A percentile compares a stretch with the other conserved stretches of the same genome.
These are phyloP conservation scores for Leptomonas pyrrhocoris DNA, from an alignment of 208 protist species.

Conservation along the genomic window DNA sequence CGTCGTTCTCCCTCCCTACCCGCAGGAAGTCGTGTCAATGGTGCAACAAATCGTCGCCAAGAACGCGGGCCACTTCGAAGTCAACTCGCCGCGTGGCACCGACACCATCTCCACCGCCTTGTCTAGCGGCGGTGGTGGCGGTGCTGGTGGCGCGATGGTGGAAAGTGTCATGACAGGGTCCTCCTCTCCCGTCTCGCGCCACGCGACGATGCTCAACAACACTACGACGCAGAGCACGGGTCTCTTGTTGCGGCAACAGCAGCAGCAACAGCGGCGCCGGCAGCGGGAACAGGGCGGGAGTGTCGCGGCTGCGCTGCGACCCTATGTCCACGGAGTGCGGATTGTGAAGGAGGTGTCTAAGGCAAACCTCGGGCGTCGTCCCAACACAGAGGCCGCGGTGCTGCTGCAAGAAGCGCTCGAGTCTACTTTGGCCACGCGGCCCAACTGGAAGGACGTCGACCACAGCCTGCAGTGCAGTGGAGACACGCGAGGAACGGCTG, in stretches of 20 bases:
- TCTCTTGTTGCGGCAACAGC: constrained; percentile 29
- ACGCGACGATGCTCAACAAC: constrained; percentile 24
- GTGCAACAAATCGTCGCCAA: constrained; percentile 30
- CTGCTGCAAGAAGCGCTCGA: constrained; percentile 30
- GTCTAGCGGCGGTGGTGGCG: background rate
- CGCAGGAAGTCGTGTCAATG: constrained; percentile 30
- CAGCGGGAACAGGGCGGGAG: constrained; percentile 14
- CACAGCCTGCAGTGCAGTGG: background rate
- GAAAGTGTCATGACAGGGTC: constrained; percentile 23
- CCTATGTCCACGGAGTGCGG: constrained; percentile 27
- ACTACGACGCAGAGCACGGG: constrained; percentile 29
- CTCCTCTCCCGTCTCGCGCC: constrained; percentile 1
- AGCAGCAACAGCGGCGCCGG: constrained; percentile 33
- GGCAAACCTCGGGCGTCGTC: constrained; percentile 16
- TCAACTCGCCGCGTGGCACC: constrained; percentile 30
- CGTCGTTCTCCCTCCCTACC: constrained; percentile 22
- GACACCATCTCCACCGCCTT: constrained; percentile 25
- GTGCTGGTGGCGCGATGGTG: constrained; percentile 1
- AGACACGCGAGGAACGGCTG: background rate
- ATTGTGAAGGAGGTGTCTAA: constrained; percentile 28
- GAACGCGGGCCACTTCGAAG: constrained; percentile 35
- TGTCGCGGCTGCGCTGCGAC: constrained; percentile 11
- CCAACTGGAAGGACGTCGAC: too few species aligned
- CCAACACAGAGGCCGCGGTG: constrained; percentile 21
- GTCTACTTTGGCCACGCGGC: constrained; percentile 23